Base-by-base conservation (phyloP, 306 rosid species). In the Mimosa pudica region DNA sequence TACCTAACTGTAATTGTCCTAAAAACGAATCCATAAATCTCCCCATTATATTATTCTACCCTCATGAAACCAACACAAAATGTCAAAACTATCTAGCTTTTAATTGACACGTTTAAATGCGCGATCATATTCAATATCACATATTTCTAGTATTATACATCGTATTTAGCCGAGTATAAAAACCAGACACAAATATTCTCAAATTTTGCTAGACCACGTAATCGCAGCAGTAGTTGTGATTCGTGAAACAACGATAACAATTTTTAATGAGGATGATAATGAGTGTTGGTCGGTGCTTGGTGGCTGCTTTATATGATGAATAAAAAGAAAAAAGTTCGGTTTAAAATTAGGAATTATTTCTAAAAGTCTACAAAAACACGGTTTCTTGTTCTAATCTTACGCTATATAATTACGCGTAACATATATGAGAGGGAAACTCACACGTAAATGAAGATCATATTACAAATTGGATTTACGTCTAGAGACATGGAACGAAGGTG, bases 401-500 rank as follows among this genome's bases (percentile, higher is more conserved):
- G 48, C 55, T 10, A 10, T 42, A 41, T 36, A 18, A 38, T 55
- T 41, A 48, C 49, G 75, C 35, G 48, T 58, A 10, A n/a, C 18
- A 71, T 30, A 71, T 30, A 33, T 63, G 4, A 10, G 10, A 42
- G 11, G 4, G 52, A 71, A 71, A 13, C 17, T 61, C 35, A 61
- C 77, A 60, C 82, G 77, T 54, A 47, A 60, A 58, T 61, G 57
- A 55, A 7, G 30, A n/a, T 55, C 30, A 5, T 0, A 55, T 2
- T n/a, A n/a, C 10, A n/a, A n/a, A 2, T 55, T 55, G 32, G 62
- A 55, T 55, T 55, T 55, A 16, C 30, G 24, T 55, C 10, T 11
- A 1, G 48, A 52, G 86, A 79, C 80, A 78, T 0, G 24, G 44
- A 57, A 65, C 8, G 90, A 85, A 89, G 68, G 72, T 78, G 61